These are phyloP conservation scores for Hippophae gyantsensis DNA, from an alignment of 306 rosid species.

Conservation along the genomic window DNA sequence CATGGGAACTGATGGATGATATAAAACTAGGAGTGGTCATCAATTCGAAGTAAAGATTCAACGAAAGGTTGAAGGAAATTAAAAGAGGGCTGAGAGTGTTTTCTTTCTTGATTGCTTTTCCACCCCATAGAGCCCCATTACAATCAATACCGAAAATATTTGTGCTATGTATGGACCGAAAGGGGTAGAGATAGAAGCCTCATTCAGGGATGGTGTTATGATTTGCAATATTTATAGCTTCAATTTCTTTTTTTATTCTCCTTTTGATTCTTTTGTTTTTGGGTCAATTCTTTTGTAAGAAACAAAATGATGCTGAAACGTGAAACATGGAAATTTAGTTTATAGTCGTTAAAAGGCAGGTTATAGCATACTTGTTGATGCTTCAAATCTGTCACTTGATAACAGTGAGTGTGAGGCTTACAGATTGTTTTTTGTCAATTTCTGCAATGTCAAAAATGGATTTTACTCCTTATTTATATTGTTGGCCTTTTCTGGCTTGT, in stretches of 20 bases:
- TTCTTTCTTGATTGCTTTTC: conserved; percentile 7
- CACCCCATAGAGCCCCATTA: conserved; percentile 9
- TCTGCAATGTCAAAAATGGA: background rate
- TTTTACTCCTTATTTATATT: background rate
- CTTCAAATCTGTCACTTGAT: background rate
- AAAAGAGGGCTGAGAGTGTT: conserved; percentile 16
- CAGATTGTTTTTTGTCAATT: background rate
- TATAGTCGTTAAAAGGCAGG: conserved; percentile 1
- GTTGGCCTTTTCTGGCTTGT: background rate
- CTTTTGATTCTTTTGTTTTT: conserved; percentile 40
- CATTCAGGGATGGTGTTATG: conserved; percentile 12
- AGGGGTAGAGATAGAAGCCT: conserved; percentile 6
- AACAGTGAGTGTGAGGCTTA: background rate
- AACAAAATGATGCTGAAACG: conserved; percentile 30
- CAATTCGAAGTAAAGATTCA: background rate
- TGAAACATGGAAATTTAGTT: conserved; percentile 20
- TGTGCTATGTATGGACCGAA: conserved; percentile 6
- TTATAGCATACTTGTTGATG: conserved; percentile 9
- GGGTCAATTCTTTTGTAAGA: conserved; percentile 67
- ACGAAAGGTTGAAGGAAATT: conserved; percentile 2
- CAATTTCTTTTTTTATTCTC: conserved; percentile 18
- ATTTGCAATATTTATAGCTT: conserved; percentile 9
- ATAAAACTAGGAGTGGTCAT: conserved; percentile 6
- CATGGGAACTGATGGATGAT: background rate
- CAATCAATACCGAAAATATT: conserved; percentile 12